Conservation (phyloP, 1,139 yeast species). For the Blastobotrys malaysiensis region DNA sequence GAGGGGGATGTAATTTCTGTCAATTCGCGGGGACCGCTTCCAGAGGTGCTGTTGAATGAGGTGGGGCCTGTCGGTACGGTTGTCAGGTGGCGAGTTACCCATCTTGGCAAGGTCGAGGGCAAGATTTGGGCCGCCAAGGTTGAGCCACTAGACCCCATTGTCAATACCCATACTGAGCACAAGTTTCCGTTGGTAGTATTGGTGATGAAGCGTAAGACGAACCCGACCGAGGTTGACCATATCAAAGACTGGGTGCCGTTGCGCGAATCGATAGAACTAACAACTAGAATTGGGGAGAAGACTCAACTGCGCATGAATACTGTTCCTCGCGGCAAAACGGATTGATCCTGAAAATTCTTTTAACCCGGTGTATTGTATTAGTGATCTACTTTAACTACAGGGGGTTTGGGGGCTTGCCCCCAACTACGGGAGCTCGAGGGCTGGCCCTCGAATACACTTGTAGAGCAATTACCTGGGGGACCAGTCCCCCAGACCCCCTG, state of each 20-base stretch:
- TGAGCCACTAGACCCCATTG: slow-evolving; percentile 17
- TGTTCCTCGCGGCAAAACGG: slow-evolving; percentile 2
- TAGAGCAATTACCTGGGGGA: too few relatives aligned
- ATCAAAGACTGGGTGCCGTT: slow-evolving; percentile 15
- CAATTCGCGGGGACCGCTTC: slow-evolving; percentile 5
- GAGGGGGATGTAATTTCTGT: slow-evolving; percentile 17
- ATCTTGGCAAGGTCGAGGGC: slow-evolving; percentile 23
- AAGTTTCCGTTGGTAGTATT: slow-evolving; percentile 13
- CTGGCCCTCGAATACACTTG: too few relatives aligned
- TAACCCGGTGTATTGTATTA: too few relatives aligned
- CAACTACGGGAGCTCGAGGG: too few relatives aligned
- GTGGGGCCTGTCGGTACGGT: slow-evolving; percentile 19
- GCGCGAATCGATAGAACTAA: slow-evolving; percentile 3
- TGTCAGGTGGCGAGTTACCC: slow-evolving; percentile 27
- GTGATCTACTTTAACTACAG: too few relatives aligned
- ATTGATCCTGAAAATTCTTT: background rate
- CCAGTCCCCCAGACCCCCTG: too few relatives aligned
- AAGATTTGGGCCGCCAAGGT: slow-evolving; percentile 27
- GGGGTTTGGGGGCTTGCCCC: too few relatives aligned
- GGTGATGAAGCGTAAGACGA: slow-evolving; percentile 13
- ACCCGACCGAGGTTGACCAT: slow-evolving; percentile 13
- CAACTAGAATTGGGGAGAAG: slow-evolving; percentile 7
- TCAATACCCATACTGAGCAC: slow-evolving; percentile 4
- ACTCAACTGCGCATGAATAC: slow-evolving; percentile 5
- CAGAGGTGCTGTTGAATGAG: background rate